A percentile compares a stretch with the other conserved stretches of the same genome.
Conservation (phyloP, 306 rosid species). For the Potentilla sterilis region DNA sequence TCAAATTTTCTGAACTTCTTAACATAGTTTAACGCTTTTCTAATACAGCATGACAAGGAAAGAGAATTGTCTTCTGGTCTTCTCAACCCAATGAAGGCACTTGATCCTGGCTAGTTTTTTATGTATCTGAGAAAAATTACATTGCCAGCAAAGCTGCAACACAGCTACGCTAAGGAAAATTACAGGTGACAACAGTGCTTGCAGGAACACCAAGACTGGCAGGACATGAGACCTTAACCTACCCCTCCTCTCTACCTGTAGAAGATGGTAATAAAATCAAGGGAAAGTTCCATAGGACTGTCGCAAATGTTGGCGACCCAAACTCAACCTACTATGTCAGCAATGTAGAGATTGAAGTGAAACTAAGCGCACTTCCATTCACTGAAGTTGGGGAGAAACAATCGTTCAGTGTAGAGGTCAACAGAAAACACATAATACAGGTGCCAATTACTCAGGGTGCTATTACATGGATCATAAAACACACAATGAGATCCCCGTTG, state of each 20-base stretch:
- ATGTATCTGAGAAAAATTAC: conserved; percentile 21
- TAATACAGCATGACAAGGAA: not conserved
- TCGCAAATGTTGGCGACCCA: conserved; percentile 31
- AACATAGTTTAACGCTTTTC: not conserved
- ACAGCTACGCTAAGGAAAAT: conserved; percentile 18
- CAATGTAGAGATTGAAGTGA: not conserved
- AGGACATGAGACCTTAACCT: conserved; percentile 32
- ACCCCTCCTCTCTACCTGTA: conserved; percentile 31
- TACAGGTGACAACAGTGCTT: conserved; percentile 13
- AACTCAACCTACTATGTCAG: conserved; percentile 25
- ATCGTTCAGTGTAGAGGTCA: conserved; percentile 17
- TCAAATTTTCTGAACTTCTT: not conserved
- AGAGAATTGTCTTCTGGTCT: conserved; percentile 32
- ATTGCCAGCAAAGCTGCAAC: conserved; percentile 17
- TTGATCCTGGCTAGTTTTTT: conserved; percentile 30
- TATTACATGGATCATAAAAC: conserved; percentile 22
- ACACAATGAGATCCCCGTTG: conserved; percentile 31
- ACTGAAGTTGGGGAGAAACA: conserved; percentile 23
- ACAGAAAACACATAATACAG: conserved; percentile 8
- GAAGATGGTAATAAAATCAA: conserved; percentile 22
- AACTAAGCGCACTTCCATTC: conserved; percentile 31
- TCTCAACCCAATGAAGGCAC: conserved; percentile 29
- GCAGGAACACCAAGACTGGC: conserved; percentile 22
- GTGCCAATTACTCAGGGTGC: conserved; percentile 24
- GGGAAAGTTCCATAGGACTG: conserved; percentile 29